Conservation (phyloP, 2,329 filamentous ascomycete species). For the Elsinoe australis region DNA sequence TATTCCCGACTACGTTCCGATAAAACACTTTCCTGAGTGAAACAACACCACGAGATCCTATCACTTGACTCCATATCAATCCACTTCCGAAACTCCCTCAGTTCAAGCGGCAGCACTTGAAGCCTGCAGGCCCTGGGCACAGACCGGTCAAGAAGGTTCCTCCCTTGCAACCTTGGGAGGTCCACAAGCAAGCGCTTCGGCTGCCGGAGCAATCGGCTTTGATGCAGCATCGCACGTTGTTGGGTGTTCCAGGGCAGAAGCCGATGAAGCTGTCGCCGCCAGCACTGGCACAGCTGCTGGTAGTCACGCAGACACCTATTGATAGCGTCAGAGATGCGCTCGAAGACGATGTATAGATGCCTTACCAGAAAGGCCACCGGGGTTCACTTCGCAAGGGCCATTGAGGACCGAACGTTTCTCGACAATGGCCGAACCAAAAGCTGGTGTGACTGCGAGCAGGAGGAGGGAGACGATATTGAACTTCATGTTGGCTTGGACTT, state of each 20-base stretch:
- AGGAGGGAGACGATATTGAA: conserved; percentile 5
- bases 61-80: background rate
- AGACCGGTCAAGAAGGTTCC: background rate
- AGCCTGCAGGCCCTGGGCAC: background rate
- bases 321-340: background rate
- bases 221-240: conserved; percentile 9
- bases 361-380: conserved; percentile 2
- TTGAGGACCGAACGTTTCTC: conserved; percentile 13
- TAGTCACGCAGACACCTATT: conserved; percentile 8
- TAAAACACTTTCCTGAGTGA: no score
- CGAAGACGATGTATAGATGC: no score
- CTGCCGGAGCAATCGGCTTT: conserved; percentile 8
- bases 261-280: background rate
- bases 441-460: background rate
- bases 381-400: background rate
- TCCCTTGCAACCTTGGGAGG: background rate
- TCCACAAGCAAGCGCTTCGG: conserved; percentile 8
- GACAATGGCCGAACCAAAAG: background rate
- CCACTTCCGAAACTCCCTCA: background rate
- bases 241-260: conserved; percentile 7
- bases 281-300: background rate
- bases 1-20: no score
- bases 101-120: conserved; percentile 5
- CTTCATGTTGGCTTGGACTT: conserved; percentile 7
- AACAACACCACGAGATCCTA: background rate